phyloP scores from a whole-genome alignment of 148 eudicot genomes.

The Selenicereus undatus region DNA sequence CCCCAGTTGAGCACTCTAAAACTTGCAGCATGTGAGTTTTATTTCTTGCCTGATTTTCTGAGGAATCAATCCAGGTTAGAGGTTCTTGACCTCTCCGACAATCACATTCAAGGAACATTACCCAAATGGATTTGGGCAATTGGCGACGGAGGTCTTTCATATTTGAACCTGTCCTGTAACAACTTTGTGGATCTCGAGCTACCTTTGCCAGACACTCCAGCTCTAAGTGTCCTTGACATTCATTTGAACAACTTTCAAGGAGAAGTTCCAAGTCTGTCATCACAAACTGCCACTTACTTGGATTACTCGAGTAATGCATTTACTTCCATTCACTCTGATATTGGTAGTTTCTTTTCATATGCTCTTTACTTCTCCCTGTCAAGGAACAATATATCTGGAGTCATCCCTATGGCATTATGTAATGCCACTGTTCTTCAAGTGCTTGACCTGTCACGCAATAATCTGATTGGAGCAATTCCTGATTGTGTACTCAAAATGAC shows the following conservation, averaged over 20 bases:
- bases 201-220: constrained; percentile 9
- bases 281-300: not conserved
- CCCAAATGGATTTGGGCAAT: constrained; percentile 24
- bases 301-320: constrained; percentile 30
- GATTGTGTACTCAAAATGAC: constrained; percentile 14
- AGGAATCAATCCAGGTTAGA: constrained; percentile 11
- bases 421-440: not conserved
- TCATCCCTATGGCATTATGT: constrained; percentile 20
- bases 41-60: constrained; percentile 21
- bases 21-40: constrained; percentile 36
- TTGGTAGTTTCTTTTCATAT: not conserved
- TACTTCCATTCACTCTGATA: constrained; percentile 15
- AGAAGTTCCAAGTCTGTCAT: constrained; percentile 33
- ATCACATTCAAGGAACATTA: constrained; percentile 23
- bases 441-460: constrained; percentile 25
- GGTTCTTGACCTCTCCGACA: constrained; percentile 31
- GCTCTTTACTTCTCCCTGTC: constrained; percentile 16
- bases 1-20: constrained; percentile 28
- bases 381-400: constrained; percentile 5
- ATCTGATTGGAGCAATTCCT: constrained; percentile 22
- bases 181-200: constrained; percentile 26
- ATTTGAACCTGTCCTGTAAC: constrained; percentile 31
- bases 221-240: constrained; percentile 34
- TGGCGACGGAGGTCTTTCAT: constrained; percentile 19
- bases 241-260: constrained; percentile 44